Conservation (phyloP, 2,329 filamentous ascomycete genomes). For the Mollisia scopiformis region DNA sequence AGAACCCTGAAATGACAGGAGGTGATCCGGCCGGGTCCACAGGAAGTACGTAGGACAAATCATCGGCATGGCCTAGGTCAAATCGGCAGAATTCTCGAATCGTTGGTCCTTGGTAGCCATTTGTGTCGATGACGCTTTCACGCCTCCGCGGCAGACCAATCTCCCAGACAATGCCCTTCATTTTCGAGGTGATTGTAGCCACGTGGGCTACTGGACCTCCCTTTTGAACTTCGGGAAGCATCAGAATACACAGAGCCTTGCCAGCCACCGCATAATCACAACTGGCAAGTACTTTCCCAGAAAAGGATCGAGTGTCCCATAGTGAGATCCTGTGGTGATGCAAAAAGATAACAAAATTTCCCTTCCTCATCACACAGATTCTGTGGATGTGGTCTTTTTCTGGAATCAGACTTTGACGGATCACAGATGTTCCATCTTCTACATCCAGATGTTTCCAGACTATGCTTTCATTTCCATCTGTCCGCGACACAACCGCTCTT, state of each 20-base stretch:
- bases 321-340: constrained; percentile 71
- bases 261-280: constrained; percentile 63
- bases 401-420: constrained; percentile 69
- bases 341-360: constrained; percentile 80
- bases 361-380: constrained; percentile 77
- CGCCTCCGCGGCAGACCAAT: constrained; percentile 59
- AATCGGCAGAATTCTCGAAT: constrained; percentile 74
- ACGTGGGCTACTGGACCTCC: constrained; percentile 65
- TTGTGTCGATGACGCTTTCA: constrained; percentile 35
- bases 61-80: constrained; percentile 61
- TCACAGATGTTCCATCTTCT: constrained; percentile 55
- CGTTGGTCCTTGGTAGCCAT: constrained; percentile 41
- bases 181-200: constrained; percentile 79
- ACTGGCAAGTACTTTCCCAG: constrained; percentile 61
- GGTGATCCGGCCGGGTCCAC: constrained; percentile 84
- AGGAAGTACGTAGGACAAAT: constrained; percentile 70
- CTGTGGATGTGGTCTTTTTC: constrained; percentile 75
- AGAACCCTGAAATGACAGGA: constrained; percentile 72
- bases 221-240: constrained; percentile 66
- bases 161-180: constrained; percentile 83
- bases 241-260: constrained; percentile 78
- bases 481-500: constrained; percentile 78
- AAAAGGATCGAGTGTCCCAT: constrained; percentile 73
- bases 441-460: constrained; percentile 75
- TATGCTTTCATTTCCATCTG: constrained; percentile 75